phyloP scores from a whole-genome alignment of 1,284 basidiomycete species.

The Puccinia polysora region DNA sequence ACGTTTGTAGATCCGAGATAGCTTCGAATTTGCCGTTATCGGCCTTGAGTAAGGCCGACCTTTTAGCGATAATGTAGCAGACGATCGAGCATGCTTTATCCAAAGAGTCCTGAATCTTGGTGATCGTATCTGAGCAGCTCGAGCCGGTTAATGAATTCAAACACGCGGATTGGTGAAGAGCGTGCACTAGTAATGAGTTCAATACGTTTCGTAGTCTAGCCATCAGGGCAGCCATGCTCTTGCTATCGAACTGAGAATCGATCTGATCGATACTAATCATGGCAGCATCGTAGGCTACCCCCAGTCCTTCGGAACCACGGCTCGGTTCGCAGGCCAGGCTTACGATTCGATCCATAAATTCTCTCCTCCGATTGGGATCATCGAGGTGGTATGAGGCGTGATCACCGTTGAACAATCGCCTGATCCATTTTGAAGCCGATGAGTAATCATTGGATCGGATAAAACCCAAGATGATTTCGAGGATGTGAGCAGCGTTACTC shows the following conservation, averaged over 20 bases:
- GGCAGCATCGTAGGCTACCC: constrained; percentile 33
- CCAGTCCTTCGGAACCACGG: constrained; percentile 24
- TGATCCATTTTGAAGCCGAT: constrained; percentile 40
- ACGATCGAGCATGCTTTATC: constrained; percentile 35
- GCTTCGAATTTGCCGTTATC: constrained; percentile 1
- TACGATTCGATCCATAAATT: constrained; percentile 36
- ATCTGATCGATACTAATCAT: constrained; percentile 39
- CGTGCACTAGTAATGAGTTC: constrained; percentile 21
- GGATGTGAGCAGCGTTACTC: constrained; percentile 26
- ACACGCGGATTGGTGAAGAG: constrained; percentile 22
- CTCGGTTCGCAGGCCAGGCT: constrained; percentile 18
- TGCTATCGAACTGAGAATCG: constrained; percentile 23
- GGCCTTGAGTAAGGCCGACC: constrained; percentile 19
- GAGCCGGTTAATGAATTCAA: background rate
- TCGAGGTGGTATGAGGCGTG: constrained; percentile 37
- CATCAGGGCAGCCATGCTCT: constrained; percentile 20
- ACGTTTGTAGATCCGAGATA: constrained; percentile 27
- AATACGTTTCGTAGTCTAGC: constrained; percentile 30
- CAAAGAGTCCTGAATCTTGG: constrained; percentile 23
- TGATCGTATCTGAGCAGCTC: background rate
- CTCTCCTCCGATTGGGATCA: constrained; percentile 17
- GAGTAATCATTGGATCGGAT: constrained; percentile 27
- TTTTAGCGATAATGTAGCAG: constrained; percentile 29
- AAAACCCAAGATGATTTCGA: constrained; percentile 39
- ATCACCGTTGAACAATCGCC: constrained; percentile 34